Evolutionary conservation across 2,329 filamentous ascomycete genomes (phyloP).

Genomic region (Hymenoscyphus albidus): DNA sequence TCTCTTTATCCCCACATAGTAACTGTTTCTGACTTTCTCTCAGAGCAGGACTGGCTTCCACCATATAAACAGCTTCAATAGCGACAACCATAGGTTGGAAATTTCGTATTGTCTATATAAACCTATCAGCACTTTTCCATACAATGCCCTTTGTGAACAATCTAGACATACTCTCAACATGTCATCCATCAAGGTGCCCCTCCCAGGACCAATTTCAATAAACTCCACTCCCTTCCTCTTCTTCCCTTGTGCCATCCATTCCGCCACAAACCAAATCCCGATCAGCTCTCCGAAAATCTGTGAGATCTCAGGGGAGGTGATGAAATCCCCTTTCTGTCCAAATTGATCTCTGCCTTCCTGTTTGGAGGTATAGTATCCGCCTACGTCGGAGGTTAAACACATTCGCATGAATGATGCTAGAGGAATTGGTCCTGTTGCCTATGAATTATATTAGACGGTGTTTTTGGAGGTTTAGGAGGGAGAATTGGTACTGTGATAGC

Average conservation of each 20-base stretch:
- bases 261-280: conserved; percentile 90
- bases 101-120: conserved; percentile 68
- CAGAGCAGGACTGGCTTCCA: conserved; percentile 85
- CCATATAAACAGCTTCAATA: conserved; percentile 85
- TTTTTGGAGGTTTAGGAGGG: not conserved
- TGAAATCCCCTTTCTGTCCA: conserved; percentile 88
- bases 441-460: conserved; percentile 35
- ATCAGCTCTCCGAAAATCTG: conserved; percentile 94
- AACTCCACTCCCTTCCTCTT: conserved; percentile 73
- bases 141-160: not conserved
- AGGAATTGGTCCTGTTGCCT: conserved; percentile 85
- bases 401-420: conserved; percentile 97
- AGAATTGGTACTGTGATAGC: conserved; percentile 67
- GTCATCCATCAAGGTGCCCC: conserved; percentile 96
- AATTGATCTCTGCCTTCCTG: conserved; percentile 76
- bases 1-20: conserved; percentile 69
- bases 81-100: conserved; percentile 74
- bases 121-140: conserved; percentile 11
- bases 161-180: conserved; percentile 68
- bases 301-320: conserved; percentile 95
- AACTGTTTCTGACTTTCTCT: conserved; percentile 73
- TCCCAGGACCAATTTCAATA: conserved; percentile 89
- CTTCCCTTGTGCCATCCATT: conserved; percentile 90
- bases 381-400: conserved; percentile 86
- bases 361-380: conserved; percentile 87